Evolutionary conservation across 129 eudicot genomes (phyloP).

Genomic region (Ambrosia trifida): DNA sequence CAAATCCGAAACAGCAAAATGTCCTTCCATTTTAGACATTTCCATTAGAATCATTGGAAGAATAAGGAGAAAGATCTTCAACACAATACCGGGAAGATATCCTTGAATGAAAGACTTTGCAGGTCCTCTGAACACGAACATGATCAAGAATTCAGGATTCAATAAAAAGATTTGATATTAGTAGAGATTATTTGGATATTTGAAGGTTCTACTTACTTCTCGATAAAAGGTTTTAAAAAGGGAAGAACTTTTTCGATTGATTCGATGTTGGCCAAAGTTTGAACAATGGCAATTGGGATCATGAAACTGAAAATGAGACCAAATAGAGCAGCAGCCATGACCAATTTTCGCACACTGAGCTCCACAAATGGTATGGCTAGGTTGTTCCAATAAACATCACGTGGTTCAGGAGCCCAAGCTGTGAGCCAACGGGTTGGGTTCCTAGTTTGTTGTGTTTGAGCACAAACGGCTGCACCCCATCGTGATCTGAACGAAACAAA

Average conservation of each 20-base stretch:
- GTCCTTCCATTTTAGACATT: slow-evolving; percentile 87
- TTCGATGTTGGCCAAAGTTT: slow-evolving; percentile 84
- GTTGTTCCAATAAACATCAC: slow-evolving; percentile 89
- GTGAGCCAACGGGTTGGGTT: slow-evolving; percentile 91
- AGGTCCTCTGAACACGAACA: slow-evolving; percentile 42
- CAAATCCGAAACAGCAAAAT: slow-evolving; percentile 67
- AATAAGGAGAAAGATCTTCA: slow-evolving; percentile 73
- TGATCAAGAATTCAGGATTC: slow-evolving; percentile 5
- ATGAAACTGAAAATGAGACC: slow-evolving; percentile 82
- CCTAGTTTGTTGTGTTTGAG: slow-evolving; percentile 81
- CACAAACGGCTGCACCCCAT: slow-evolving; percentile 99
- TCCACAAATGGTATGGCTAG: slow-evolving; percentile 90
- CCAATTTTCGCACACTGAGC: slow-evolving; percentile 59
- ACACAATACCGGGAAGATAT: slow-evolving; percentile 81
- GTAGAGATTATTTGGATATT: neutral
- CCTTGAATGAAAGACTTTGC: slow-evolving; percentile 78
- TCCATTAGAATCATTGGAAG: slow-evolving; percentile 80
- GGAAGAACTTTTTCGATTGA: slow-evolving; percentile 81
- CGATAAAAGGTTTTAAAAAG: slow-evolving; percentile 64
- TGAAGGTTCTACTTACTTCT: slow-evolving; percentile 43
- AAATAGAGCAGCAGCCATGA: slow-evolving; percentile 67
- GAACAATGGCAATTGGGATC: slow-evolving; percentile 88
- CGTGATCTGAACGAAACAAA: slow-evolving; percentile 89
- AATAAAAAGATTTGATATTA: slow-evolving; percentile 16
- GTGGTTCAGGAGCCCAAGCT: slow-evolving; percentile 96